A percentile compares a stretch with the other conserved stretches of the same genome.
These are phyloP conservation scores for Syncephalastrum sp. DNA, from an alignment of 371 early-diverging fungal genomes.

Conservation along the genomic window DNA sequence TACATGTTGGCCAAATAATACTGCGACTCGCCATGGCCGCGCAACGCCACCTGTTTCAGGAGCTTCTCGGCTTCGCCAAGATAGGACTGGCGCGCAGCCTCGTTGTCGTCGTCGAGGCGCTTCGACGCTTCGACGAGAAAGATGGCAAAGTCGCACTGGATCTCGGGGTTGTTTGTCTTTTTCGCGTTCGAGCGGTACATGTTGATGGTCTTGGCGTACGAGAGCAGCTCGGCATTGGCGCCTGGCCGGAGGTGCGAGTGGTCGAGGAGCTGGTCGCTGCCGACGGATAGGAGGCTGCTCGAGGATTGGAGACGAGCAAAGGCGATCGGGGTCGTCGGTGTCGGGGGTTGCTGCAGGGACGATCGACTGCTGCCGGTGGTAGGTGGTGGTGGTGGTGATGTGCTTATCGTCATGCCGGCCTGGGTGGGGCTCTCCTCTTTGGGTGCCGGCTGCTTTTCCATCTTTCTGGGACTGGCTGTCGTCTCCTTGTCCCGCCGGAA, in stretches of 20 bases:
- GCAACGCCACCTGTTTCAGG: conserved; percentile 49
- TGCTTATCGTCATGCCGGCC: not conserved
- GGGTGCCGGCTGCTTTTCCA: conserved; percentile 2
- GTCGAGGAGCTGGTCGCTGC: conserved; percentile 36
- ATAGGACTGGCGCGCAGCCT: conserved; percentile 18
- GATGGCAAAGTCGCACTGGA: conserved; percentile 79
- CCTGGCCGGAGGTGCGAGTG: conserved; percentile 64
- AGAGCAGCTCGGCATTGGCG: conserved; percentile 55
- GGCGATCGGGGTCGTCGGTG: no score
- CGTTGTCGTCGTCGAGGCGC: conserved; percentile 19
- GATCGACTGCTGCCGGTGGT: no score
- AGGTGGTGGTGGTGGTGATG: conserved; percentile 4
- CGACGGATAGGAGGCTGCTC: conserved; percentile 11
- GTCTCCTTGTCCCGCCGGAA: not conserved
- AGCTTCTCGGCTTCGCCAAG: conserved; percentile 57
- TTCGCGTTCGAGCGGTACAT: conserved; percentile 78
- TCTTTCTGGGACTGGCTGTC: conserved; percentile 1
- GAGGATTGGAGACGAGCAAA: conserved; percentile 9
- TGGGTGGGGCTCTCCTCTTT: not conserved
- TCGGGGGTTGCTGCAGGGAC: conserved; percentile 6
- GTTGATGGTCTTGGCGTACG: conserved; percentile 69
- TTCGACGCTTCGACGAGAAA: conserved; percentile 65
- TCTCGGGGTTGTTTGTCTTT: conserved; percentile 69
- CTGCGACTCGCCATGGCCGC: conserved; percentile 61
- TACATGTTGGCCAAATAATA: conserved; percentile 63